Evolutionary conservation across 106 monocot species (phyloP).

Genomic region (Xerophyta viscosa): DNA sequence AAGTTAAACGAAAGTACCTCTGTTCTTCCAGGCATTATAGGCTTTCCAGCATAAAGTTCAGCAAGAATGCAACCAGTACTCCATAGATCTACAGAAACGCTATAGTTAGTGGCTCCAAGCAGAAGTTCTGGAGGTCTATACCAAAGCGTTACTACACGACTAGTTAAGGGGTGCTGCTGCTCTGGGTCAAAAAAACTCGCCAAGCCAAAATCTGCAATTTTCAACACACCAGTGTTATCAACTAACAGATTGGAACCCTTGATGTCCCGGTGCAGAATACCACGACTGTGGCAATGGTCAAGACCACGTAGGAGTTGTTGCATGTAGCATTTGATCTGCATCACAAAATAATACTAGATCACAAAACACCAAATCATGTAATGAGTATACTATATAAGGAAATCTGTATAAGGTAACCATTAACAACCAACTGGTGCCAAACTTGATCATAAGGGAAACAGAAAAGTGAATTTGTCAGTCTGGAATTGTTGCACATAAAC

Average conservation of each 20-base stretch:
- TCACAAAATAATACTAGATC: too few relatives aligned
- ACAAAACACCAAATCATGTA: too few relatives aligned
- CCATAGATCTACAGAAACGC: slow-evolving; percentile 68
- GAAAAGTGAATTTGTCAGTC: too few relatives aligned
- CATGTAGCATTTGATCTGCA: slow-evolving; percentile 74
- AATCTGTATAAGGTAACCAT: too few relatives aligned
- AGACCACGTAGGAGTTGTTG: slow-evolving; percentile 57
- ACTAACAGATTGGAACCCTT: slow-evolving; percentile 75
- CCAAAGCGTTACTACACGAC: slow-evolving; percentile 79
- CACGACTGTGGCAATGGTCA: slow-evolving; percentile 60
- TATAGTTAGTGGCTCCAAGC: slow-evolving; percentile 64
- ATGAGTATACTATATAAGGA: too few relatives aligned
- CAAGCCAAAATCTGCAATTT: slow-evolving; percentile 70
- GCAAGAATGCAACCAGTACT: slow-evolving; percentile 74
- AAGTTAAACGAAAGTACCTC: too few relatives aligned
- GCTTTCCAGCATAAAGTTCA: slow-evolving; percentile 63
- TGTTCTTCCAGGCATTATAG: slow-evolving; percentile 75
- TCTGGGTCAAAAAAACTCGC: slow-evolving; percentile 57
- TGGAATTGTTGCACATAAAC: too few relatives aligned
- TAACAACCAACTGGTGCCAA: too few relatives aligned
- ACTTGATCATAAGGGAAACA: too few relatives aligned
- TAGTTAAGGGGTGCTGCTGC: slow-evolving; percentile 44
- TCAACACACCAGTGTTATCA: slow-evolving; percentile 52
- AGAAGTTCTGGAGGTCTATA: slow-evolving; percentile 70
- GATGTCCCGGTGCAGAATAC: slow-evolving; percentile 61